These are phyloP conservation scores for Russula olivacea DNA, from an alignment of 768 basidiomycete species.

Conservation along the genomic window DNA sequence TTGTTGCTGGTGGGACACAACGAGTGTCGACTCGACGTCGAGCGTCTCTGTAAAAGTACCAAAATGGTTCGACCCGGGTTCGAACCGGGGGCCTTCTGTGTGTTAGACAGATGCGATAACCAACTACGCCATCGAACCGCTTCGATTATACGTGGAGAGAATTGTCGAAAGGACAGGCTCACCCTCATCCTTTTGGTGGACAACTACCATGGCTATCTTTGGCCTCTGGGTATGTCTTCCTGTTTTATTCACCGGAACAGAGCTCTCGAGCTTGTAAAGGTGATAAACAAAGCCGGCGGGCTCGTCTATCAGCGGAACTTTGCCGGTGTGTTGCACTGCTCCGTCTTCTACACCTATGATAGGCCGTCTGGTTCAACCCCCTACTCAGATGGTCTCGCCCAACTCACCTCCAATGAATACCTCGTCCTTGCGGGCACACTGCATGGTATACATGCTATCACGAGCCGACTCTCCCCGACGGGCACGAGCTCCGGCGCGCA, in stretches of 20 bases:
- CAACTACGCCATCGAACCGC: constrained; percentile 58
- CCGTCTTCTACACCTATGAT: neutral
- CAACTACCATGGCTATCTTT: constrained; percentile 59
- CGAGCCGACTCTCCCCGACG: constrained; percentile 79
- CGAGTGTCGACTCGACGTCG: too few species aligned
- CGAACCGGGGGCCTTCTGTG: constrained; percentile 28
- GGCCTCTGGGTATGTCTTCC: constrained; percentile 67
- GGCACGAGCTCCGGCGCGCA: constrained; percentile 82
- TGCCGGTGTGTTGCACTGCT: constrained; percentile 50
- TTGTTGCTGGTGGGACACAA: neutral
- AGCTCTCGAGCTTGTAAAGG: constrained; percentile 40
- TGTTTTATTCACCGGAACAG: neutral
- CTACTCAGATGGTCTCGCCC: constrained; percentile 76
- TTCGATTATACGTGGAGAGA: accelerated
- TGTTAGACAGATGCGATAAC: constrained; percentile 77
- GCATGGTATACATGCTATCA: constrained; percentile 99
- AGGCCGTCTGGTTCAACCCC: neutral
- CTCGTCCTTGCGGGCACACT: constrained; percentile 94
- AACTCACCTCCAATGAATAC: constrained; percentile 88
- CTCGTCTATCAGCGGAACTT: constrained; percentile 92
- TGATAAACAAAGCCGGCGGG: constrained; percentile 98
- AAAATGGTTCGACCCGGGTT: constrained; percentile 23
- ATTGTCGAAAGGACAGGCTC: neutral
- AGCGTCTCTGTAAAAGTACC: neutral
- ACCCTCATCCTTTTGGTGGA: too few species aligned